Evolutionary conservation across 2,329 filamentous ascomycete genomes (phyloP), one percentile per base, ranked within the genome.

Genomic region (Raffaelea deltoideospora): DNA sequence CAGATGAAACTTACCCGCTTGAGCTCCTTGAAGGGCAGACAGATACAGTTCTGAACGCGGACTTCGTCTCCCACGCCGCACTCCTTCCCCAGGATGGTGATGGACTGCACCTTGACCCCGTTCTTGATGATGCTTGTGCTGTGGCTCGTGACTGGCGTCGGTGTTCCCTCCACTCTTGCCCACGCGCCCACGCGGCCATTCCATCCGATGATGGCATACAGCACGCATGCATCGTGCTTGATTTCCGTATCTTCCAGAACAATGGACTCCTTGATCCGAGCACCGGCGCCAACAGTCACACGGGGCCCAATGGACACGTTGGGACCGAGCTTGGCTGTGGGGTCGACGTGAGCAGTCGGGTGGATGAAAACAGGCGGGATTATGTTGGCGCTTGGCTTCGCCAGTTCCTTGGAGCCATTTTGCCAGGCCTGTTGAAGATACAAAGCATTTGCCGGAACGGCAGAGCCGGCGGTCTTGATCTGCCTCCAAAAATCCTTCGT

Each of bases 401-500:
- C 77, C 36, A 96, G 78, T 63, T 95, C 88, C 37, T 76, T 68
- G 28, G 83, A 85, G 47, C 76, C 76, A 31, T 68, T 72, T 61
- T 96, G 88, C 66, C 80, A 80, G 17, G 90, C 88, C 65, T 95
- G 85, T 56, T 92, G 85, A 37, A 98, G 75, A 62, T 98, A 98
- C 24, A 98, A 72, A 13, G 90, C 90, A 53, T 96, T 96, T 44
- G 90, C 90, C 14, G 90, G 90, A 21, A 98, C 86, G 34, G 90
- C 90, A 6, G 88, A 96, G 41, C 90, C 90, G 41, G 90, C 90
- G 2, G 90, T 95, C 73, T 98, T 98, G 72, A 98, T 96, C 68
- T 98, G 90, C 50, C 90, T 85, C 90, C 90, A 98, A 61, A 98
- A 98, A 58, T 96, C 90, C 65, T 92, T 93, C 47, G 88, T 96